Base-by-base conservation (phyloP, 2,329 filamentous ascomycete species). In the Exophiala spinifera region DNA sequence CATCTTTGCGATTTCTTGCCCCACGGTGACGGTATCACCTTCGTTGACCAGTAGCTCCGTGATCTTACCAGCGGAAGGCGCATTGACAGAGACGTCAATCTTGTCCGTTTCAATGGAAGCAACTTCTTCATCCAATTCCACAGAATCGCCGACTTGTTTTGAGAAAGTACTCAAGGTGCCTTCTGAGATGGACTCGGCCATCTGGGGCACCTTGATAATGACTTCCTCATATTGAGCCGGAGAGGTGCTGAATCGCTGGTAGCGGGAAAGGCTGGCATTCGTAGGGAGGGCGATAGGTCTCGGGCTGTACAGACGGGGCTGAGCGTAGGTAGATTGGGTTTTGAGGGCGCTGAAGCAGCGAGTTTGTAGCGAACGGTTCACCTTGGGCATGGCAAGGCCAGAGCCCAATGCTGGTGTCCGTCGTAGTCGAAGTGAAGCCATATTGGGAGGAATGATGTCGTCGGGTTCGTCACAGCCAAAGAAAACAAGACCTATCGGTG, bases 101-200 rank as follows among this genome's bases (percentile, higher is more conserved):
- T 99, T 99, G 81, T 99, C 94, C 13, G 94, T 99, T 76, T 99
- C 94, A 68, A 99, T 99, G 46, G 92, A 96, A 28, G 94, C 94
- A 72, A 99, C 92, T 73, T 99, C 94, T 76, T 97, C 94, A 69
- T 99, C 94, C 67, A 87, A 86, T 77, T 95, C 91, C 49, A 99
- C 91, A 66, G 85, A 91, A 71, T 99, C 94, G 67, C 94, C 94
- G 65, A 96, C 79, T 75, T 92, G 79, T 77, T 97, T 97, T 67
- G 84, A 87, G 79, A 91, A 97, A 70, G 96, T 91, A 77, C 96
- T 96, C 68, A 99, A 73, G 19, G 94, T 99, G 58, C 94, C 94
- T 74, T 99, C 94, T 42, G 90, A 95, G 72, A 99, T 97, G 46
- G 94, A 97, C 75, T 99, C 94, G 61, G 94, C 94, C 94, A 99